Evolutionary conservation across 768 basidiomycete species (phyloP), one percentile per base, ranked within the genome.

Genomic region (Pluteus cervinus): DNA sequence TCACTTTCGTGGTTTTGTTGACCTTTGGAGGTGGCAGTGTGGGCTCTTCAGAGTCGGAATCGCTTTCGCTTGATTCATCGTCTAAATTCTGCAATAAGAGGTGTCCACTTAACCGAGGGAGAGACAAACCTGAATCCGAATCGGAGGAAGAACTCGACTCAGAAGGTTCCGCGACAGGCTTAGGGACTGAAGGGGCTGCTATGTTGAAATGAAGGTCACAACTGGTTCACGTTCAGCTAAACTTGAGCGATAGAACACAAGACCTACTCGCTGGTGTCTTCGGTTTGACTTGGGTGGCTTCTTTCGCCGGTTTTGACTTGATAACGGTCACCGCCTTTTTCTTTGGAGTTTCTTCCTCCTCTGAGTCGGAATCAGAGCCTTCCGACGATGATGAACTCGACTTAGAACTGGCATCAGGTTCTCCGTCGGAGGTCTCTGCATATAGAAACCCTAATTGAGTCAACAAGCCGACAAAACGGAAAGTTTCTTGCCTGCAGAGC

Each of bases 51-150:
- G 42, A 18, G 32, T 29, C 31, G 49, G 42, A 36, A 7, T 39
- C 46, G 21, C 56, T 40, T 40, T 66, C 58, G 36, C 59, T 66
- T 10, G 61, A 63, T 45, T 68, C 60, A 29, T 68, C 61, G 40
- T 57, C 61, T 62, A 36, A 11, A 29, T 30, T 11, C 29, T 9
- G 38, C 39, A 38, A 35, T 20, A 35, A n/a, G 28, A 14, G 23
- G 31, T 17, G 23, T 21, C 17, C 23, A 22, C 5, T 37, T 1
- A 29, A 12, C 24, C 18, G 12, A 28, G 25, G 8, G 32, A 16
- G 33, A n/a, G 12, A 24, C 41, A 39, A 37, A 57, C 54, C 58
- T 33, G 58, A 62, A 24, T 56, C 43, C 23, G 48, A 50, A 43
- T 44, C 47, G 11, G 45, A 46, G 12, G 41, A 43, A 30, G 46